Evolutionary conservation across 2,329 filamentous ascomycete species (phyloP), one percentile per base, ranked within the genome.

Genomic region (Aspergillus floridensis): DNA sequence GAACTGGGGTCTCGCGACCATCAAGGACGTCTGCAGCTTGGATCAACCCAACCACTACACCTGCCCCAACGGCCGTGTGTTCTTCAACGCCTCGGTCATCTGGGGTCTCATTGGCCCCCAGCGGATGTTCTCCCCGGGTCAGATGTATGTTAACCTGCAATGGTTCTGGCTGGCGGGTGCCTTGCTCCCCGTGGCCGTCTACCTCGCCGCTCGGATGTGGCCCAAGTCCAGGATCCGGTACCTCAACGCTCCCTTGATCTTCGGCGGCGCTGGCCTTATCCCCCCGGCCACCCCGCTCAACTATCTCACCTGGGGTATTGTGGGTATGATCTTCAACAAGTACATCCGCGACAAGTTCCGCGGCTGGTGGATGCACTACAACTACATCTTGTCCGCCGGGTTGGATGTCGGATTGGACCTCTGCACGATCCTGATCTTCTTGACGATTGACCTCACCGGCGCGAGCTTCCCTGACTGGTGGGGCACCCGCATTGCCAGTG

Each of bases 351-450:
- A 86, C 59, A 81, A 84, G 62, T 88, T 83, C 75, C 84, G 81
- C 4, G 88, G 86, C 35, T 91, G 88, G 89, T 92, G 89, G 89
- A 79, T 88, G 73, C 86, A 88, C 72, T 92, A 90, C 77, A 91
- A 92, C 77, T 92, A 91, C 72, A 82, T 91, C 68, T 85, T 87
- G 0, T 90, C 88, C 21, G 88, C 88, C 0, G 89, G 86, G 1
- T 77, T 92, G 41, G 89, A 91, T 72, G 84, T 84, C 52, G 88
- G 88, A 5, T 80, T 90, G 5, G 85, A 87, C 12, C 72, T 91
- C 21, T 84, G 82, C 35, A 88, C 87, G 0, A 82, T 92, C 38
- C 72, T 91, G 59, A 87, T 91, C 59, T 90, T 92, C 78, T 85
- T 90, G 65, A 82, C 86, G 1, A 76, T 92, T 29, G 85, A 86